These are phyloP conservation scores for Davidsoniella neocaledoniae DNA, from an alignment of 2,329 filamentous ascomycete genomes.

Conservation along the genomic window DNA sequence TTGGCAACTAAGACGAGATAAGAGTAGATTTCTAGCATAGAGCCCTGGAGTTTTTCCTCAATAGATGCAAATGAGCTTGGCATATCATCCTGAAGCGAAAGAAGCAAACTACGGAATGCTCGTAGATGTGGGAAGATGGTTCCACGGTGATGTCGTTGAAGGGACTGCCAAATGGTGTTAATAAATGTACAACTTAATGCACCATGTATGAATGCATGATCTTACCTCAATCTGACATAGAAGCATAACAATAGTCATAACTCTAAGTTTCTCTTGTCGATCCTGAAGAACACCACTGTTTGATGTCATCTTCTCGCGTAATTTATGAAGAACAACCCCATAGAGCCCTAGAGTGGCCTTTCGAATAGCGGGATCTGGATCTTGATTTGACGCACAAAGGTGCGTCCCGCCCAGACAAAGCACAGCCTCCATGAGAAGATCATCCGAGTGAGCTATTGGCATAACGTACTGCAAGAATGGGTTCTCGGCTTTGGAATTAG, in stretches of 20 bases:
- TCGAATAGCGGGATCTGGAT: slow-evolving; percentile 6
- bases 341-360: slow-evolving; percentile 9
- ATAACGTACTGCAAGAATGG: slow-evolving; percentile 12
- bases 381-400: slow-evolving; percentile 11
- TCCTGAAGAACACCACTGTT: background rate
- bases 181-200: background rate
- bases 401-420: slow-evolving; percentile 11
- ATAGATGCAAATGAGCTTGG: slow-evolving; percentile 10
- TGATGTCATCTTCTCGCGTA: slow-evolving; percentile 11
- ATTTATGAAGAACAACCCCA: slow-evolving; percentile 6
- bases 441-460: slow-evolving; percentile 10
- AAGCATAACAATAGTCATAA: slow-evolving; percentile 12
- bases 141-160: slow-evolving; percentile 10
- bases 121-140: slow-evolving; percentile 11
- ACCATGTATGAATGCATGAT: background rate
- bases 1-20: slow-evolving; percentile 12
- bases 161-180: slow-evolving; percentile 3
- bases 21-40: slow-evolving; percentile 12
- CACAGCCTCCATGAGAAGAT: slow-evolving; percentile 12
- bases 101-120: slow-evolving; percentile 8
- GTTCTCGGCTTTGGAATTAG: slow-evolving; percentile 10
- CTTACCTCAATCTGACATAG: slow-evolving; percentile 11
- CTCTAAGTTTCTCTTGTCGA: slow-evolving; percentile 9
- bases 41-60: slow-evolving; percentile 11
- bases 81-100: slow-evolving; percentile 12